These are phyloP conservation scores for Anisodus acutangulus DNA, from an alignment of 257 asterid species.

Conservation along the genomic window DNA sequence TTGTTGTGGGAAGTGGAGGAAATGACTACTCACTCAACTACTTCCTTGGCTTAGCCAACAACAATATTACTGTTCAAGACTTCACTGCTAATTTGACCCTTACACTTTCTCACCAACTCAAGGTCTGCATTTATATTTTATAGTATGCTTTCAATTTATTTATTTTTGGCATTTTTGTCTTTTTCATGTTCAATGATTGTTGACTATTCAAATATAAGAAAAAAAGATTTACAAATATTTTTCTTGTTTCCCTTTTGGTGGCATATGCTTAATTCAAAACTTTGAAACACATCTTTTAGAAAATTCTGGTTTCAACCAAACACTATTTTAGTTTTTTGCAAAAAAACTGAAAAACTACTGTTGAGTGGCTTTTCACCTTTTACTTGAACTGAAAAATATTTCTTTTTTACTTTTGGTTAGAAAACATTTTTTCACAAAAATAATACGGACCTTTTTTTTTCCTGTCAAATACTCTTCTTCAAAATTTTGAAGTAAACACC, in stretches of 20 bases:
- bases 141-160: background rate
- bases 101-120: constrained; percentile 54
- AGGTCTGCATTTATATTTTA: constrained; percentile 44
- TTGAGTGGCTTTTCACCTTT: background rate
- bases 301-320: background rate
- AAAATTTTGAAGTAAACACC: too few species aligned
- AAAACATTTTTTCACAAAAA: background rate
- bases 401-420: background rate
- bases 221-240: too few species aligned
- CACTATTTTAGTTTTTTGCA: background rate
- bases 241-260: background rate
- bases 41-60: constrained; percentile 44
- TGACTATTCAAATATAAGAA: background rate
- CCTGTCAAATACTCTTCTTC: too few species aligned
- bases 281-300: background rate
- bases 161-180: background rate
- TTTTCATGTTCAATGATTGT: background rate
- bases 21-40: constrained; percentile 76
- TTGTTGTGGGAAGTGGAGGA: constrained; percentile 77
- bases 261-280: background rate
- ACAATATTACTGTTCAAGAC: constrained; percentile 51
- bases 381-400: background rate
- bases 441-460: background rate
- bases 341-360: background rate
- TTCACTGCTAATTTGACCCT: constrained; percentile 60